These are phyloP conservation scores for Litchi chinensis DNA, from an alignment of 345 rosid species.

Conservation along the genomic window DNA sequence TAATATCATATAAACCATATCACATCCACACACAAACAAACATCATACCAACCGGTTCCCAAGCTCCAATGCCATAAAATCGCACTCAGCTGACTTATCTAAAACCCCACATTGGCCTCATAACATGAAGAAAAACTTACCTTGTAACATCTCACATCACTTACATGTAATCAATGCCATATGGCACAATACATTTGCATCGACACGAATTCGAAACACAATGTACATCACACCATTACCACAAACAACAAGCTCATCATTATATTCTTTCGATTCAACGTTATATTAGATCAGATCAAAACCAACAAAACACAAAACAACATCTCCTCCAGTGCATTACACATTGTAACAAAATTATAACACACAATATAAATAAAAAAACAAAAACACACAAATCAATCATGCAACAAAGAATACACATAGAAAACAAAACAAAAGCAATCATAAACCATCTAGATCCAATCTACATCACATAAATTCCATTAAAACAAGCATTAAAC, in stretches of 20 bases:
- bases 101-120: not conserved
- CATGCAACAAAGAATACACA: not conserved
- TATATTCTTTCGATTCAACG: not conserved
- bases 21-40: not conserved
- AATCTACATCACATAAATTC: not conserved
- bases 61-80: not conserved
- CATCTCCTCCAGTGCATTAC: not conserved
- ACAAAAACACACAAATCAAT: not conserved
- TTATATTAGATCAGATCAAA: not conserved
- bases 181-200: too few species aligned
- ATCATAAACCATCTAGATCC: not conserved
- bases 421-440: not conserved
- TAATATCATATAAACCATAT: not conserved
- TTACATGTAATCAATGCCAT: too few species aligned
- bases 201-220: too few species aligned
- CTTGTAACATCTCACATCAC: too few species aligned
- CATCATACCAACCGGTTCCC: not conserved
- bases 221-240: not conserved
- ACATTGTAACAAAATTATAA: conserved; percentile 3
- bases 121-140: not conserved
- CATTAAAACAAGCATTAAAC: not conserved
- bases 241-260: not conserved
- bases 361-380: not conserved
- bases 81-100: not conserved
- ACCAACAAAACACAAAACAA: not conserved